These are phyloP conservation scores for Termitomyces heimii DNA, from an alignment of 768 basidiomycete species.

Conservation along the genomic window DNA sequence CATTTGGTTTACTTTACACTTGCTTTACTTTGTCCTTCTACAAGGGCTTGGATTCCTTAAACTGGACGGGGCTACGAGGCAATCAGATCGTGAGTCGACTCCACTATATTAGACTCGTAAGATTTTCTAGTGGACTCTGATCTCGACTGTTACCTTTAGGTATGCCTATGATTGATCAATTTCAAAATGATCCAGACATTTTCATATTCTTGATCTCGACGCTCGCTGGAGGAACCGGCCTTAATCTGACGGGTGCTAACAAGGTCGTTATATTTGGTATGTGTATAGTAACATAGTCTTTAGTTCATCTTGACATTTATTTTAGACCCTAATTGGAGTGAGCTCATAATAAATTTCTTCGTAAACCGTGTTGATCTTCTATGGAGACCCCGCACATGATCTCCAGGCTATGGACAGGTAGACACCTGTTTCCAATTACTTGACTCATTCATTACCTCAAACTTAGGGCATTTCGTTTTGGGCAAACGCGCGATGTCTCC, in stretches of 20 bases:
- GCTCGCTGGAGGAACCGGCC: conserved; percentile 84
- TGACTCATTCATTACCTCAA: not conserved
- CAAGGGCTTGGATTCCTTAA: conserved; percentile 59
- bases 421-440: not conserved
- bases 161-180: conserved; percentile 82
- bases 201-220: conserved; percentile 89
- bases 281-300: conserved; percentile 13
- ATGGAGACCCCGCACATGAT: conserved; percentile 87
- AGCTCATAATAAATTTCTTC: conserved; percentile 21
- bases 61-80: conserved; percentile 74
- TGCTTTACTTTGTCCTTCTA: not conserved
- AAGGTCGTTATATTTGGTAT: conserved; percentile 88
- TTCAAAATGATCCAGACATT: conserved; percentile 66
- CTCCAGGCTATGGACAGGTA: conserved; percentile 84
- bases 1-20: not conserved
- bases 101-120: not conserved
- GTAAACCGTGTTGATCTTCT: not conserved
- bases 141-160: conserved; percentile 34
- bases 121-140: not conserved
- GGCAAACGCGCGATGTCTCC: conserved; percentile 79
- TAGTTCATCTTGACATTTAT: conserved; percentile 3
- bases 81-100: conserved; percentile 51
- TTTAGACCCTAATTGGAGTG: conserved; percentile 93
- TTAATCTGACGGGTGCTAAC: conserved; percentile 88
- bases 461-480: conserved; percentile 70